Percentiles rank a stretch among this genome's conserved stretches.
Conservation (phyloP, 2,329 filamentous ascomycete genomes). For the Fusarium dlaminii region DNA sequence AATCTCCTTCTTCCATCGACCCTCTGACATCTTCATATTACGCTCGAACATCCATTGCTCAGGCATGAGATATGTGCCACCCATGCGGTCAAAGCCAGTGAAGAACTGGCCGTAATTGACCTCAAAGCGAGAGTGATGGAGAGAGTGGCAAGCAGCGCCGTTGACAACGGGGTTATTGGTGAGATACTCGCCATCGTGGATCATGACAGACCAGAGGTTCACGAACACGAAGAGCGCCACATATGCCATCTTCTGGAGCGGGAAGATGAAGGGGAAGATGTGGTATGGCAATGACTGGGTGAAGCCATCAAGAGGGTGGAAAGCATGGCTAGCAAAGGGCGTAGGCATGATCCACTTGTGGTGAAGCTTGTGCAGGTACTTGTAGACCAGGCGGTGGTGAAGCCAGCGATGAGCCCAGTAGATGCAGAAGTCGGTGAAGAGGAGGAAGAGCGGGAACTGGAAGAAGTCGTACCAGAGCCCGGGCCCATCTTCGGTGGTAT, state of each 20-base stretch:
- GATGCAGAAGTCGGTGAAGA: constrained; percentile 89
- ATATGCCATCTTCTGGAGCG: constrained; percentile 89
- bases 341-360: constrained; percentile 99
- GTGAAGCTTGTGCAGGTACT: constrained; percentile 92
- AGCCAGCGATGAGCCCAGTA: constrained; percentile 91
- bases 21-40: constrained; percentile 84
- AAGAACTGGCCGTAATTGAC: constrained; percentile 94
- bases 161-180: constrained; percentile 92
- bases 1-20: constrained; percentile 82
- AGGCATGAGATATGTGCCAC: constrained; percentile 86
- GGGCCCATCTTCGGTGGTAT: constrained; percentile 77
- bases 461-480: constrained; percentile 80
- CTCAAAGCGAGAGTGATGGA: constrained; percentile 71
- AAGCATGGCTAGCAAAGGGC: constrained; percentile 90
- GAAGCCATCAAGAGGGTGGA: constrained; percentile 94
- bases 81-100: constrained; percentile 88
- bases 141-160: constrained; percentile 86
- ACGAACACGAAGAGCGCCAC: constrained; percentile 89
- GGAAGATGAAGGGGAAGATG: constrained; percentile 91
- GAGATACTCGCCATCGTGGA: constrained; percentile 94
- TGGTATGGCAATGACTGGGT: constrained; percentile 92
- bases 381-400: constrained; percentile 82
- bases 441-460: constrained; percentile 88
- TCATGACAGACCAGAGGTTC: constrained; percentile 97
- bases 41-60: constrained; percentile 86